A percentile compares a stretch with the other conserved stretches of the same genome.
Conservation (phyloP, 805 yeast species). For the Kluyveromyces dobzhanskii region DNA sequence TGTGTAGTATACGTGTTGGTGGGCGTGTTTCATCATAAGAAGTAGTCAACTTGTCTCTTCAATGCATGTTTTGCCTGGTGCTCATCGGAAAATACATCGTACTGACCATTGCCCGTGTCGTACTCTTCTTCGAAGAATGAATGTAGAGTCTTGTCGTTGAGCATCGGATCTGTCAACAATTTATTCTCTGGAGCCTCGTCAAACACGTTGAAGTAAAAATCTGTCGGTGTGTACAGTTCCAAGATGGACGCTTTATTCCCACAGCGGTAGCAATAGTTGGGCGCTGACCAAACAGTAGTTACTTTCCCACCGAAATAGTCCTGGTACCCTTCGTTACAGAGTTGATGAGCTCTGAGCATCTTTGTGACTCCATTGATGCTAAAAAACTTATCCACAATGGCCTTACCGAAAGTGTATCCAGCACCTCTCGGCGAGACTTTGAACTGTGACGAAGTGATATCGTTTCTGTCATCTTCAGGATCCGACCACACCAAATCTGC, state of each 20-base stretch:
- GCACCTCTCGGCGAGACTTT: conserved; percentile 94
- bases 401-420: conserved; percentile 91
- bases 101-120: conserved; percentile 7
- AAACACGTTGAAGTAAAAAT: conserved; percentile 77
- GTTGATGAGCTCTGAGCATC: conserved; percentile 88
- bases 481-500: conserved; percentile 99
- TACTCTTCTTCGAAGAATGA: conserved; percentile 17
- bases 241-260: conserved; percentile 97
- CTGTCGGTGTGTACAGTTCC: conserved; percentile 67
- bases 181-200: conserved; percentile 96
- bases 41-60: conserved; percentile 27
- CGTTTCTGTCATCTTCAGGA: conserved; percentile 77
- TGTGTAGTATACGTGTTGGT: no score
- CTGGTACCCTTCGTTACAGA: conserved; percentile 94
- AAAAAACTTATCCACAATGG: conserved; percentile 81
- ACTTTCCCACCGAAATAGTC: conserved; percentile 84
- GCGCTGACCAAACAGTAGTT: conserved; percentile 98
- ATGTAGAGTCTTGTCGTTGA: conserved; percentile 12
- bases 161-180: conserved; percentile 19
- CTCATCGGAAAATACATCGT: conserved; percentile 28
- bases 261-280: conserved; percentile 94
- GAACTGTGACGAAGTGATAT: conserved; percentile 50
- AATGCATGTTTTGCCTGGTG: conserved; percentile 29
- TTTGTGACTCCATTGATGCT: conserved; percentile 69
- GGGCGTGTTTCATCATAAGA: conserved; percentile 17